phyloP scores from a whole-genome alignment of 352 stramenopile species.

The Phytophthora melonis region DNA sequence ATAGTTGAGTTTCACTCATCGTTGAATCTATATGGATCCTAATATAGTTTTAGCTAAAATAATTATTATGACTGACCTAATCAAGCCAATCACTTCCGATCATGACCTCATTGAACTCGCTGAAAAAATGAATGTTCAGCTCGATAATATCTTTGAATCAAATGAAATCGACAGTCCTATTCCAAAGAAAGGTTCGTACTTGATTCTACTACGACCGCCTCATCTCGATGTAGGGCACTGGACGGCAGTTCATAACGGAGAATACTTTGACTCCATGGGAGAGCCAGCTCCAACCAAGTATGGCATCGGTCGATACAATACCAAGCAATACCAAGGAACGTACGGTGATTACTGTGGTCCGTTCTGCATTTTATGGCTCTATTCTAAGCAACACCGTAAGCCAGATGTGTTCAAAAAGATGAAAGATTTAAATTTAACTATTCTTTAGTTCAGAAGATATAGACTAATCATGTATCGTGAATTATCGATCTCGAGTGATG shows the following conservation, averaged over 20 bases:
- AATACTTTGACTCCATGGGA: neutral
- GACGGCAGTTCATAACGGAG: neutral
- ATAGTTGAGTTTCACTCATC: slow-evolving; percentile 10
- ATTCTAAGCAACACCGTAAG: neutral
- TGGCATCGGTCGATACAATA: neutral
- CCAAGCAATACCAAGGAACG: slow-evolving; percentile 1
- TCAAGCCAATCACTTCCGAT: slow-evolving; percentile 1
- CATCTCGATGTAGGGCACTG: slow-evolving; percentile 3
- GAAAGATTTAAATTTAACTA: slow-evolving; percentile 4
- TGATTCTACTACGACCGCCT: neutral
- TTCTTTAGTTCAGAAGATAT: neutral
- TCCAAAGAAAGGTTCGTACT: neutral
- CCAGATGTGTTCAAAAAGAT: neutral
- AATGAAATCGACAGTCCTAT: neutral
- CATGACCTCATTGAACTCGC: neutral
- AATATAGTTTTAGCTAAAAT: neutral
- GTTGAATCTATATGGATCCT: too few species aligned
- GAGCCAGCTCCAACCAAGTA: slow-evolving; percentile 1
- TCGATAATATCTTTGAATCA: neutral
- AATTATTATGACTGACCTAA: neutral
- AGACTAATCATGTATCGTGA: neutral
- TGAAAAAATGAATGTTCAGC: neutral
- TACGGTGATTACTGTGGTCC: neutral
- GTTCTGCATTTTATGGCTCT: neutral
- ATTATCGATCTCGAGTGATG: neutral